Evolutionary conservation across 306 rosid genomes (phyloP).

Genomic region (Pterocarpus santalinus): DNA sequence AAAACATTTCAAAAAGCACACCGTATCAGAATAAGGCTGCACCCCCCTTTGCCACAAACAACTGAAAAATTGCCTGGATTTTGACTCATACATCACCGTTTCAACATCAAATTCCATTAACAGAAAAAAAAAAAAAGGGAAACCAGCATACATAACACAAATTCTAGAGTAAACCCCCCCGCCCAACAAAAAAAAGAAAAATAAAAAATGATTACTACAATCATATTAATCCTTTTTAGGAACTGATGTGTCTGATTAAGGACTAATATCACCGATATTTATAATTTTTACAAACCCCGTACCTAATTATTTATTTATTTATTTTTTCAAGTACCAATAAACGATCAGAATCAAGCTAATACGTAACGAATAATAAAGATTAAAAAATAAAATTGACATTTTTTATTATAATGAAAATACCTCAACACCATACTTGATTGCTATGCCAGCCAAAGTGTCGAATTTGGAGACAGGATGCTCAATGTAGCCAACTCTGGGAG

Average conservation of each 20-base stretch:
- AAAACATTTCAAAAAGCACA: constrained; percentile 7
- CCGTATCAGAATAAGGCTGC: neutral
- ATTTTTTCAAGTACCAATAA: neutral
- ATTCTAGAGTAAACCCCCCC: neutral
- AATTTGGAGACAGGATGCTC: constrained; percentile 78
- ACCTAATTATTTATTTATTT: no score
- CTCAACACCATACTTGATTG: constrained; percentile 97
- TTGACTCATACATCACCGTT: neutral
- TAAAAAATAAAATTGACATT: no score
- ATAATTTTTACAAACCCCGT: no score
- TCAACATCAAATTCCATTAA: neutral
- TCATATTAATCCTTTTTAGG: no score
- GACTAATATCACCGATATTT: no score
- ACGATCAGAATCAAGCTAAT: constrained; percentile 6
- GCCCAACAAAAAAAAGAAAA: no score
- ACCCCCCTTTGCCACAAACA: neutral
- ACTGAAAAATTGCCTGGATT: neutral
- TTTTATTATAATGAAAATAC: constrained; percentile 41
- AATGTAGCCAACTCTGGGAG: constrained; percentile 57
- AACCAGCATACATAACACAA: constrained; percentile 6
- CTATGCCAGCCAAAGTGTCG: constrained; percentile 90
- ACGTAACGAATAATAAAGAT: no score
- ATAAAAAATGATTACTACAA: no score
- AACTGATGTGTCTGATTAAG: no score
- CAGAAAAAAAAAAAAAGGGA: neutral